Evolutionary conservation across 345 rosid species (phyloP), one percentile per base, ranked within the genome.

Genomic region (Nasturtium officinale): DNA sequence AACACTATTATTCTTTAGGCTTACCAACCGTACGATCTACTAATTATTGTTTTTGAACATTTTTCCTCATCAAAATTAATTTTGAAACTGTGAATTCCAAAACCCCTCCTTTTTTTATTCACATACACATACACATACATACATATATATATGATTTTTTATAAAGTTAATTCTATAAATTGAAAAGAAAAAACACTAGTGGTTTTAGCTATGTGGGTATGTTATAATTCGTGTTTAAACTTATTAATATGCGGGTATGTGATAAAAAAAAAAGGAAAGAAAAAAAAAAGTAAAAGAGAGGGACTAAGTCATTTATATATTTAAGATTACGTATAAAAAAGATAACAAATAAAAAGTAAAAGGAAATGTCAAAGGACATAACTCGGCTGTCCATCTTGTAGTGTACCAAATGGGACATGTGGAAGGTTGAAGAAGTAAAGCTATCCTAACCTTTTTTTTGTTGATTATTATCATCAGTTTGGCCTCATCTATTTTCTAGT

Each of bases 351-450:
- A n/a, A 51, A 28, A 52, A 61, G 43, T 9, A 23, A 17, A 62
- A 69, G 60, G 54, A 63, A 76, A 61, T 55, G 67, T 65, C 42
- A 37, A 75, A 65, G 68, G 84, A 84, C 84, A 73, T 47, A 82
- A 68, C 83, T 79, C 80, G 83, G 68, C 85, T 76, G 76, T 79
- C 80, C 66, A 67, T 55, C 64, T 72, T 78, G 81, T 73, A 28
- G 75, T 76, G 37, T 71, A 40, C 72, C 62, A 65, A 59, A 77
- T 77, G 76, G 71, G 80, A 66, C 76, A 85, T 79, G 83, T 80
- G 85, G 71, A 77, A n/a, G 78, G 73, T 79, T 82, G 25, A 23
- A 23, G 79, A 23, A 23, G 79, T 71, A 61, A 23, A 54, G 50
- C 47, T 56, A 70, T 47, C 45, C 71, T 60, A 67, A 74, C 72